phyloP scores from a whole-genome alignment of 257 asterid species.

The Cynanchum wilfordii region DNA sequence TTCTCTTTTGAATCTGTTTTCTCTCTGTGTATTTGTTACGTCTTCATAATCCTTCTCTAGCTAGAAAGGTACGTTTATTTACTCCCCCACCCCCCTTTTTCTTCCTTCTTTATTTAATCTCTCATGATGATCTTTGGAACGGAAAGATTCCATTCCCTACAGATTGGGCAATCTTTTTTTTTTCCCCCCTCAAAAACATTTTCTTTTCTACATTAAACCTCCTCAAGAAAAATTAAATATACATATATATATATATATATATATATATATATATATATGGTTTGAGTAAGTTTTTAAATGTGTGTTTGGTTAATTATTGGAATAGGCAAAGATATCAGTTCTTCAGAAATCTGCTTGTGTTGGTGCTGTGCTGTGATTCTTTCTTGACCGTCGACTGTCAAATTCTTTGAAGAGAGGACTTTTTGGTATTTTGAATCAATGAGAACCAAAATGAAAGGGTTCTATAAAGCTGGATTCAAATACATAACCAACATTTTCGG shows the following conservation, averaged over 20 bases:
- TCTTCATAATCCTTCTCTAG: conserved; percentile 22
- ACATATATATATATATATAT: too few species aligned
- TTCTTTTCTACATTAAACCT: not conserved
- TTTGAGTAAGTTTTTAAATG: too few species aligned
- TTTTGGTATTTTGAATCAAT: conserved; percentile 19
- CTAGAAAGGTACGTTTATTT: conserved; percentile 31
- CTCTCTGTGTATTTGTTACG: conserved; percentile 10
- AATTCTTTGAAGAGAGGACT: conserved; percentile 19
- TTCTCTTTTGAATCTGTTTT: conserved; percentile 33
- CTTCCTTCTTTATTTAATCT: conserved; percentile 7
- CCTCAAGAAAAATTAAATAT: too few species aligned
- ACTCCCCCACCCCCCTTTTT: not conserved
- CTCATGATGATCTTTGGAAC: not conserved
- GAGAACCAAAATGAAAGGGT: conserved; percentile 69
- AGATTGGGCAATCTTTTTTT: conserved; percentile 10
- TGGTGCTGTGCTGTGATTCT: conserved; percentile 17
- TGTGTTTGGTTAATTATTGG: conserved; percentile 23
- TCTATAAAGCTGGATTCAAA: conserved; percentile 67
- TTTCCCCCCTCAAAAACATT: conserved; percentile 2
- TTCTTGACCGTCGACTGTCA: conserved; percentile 14
- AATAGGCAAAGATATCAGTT: conserved; percentile 29
- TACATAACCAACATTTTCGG: conserved; percentile 47
- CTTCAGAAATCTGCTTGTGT: not conserved
- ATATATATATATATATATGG: too few species aligned
- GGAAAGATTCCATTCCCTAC: conserved; percentile 19